Evolutionary conservation across 805 yeast species (phyloP).

Genomic region (Cyberlindnera misumaiensis): DNA sequence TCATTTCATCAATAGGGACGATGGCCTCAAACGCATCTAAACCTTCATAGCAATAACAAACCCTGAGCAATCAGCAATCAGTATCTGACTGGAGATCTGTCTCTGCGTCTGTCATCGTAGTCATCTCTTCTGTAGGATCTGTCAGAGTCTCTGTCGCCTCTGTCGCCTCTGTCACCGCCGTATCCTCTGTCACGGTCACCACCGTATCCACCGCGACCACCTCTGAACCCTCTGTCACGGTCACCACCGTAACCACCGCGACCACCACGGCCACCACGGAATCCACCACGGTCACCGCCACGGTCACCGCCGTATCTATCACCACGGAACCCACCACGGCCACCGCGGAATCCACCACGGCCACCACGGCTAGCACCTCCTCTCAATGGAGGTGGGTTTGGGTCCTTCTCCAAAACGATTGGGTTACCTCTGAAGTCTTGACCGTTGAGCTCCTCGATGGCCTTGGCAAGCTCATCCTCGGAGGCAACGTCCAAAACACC

Average conservation of each 20-base stretch:
- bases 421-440: conserved; percentile 64
- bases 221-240: conserved; percentile 29
- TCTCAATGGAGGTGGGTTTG: conserved; percentile 43
- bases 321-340: conserved; percentile 30
- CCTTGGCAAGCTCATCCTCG: conserved; percentile 69
- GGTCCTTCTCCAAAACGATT: conserved; percentile 74
- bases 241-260: conserved; percentile 36
- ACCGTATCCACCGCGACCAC: conserved; percentile 34
- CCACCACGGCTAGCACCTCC: conserved; percentile 39
- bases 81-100: conserved; percentile 75
- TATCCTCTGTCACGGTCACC: conserved; percentile 25
- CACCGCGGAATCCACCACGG: conserved; percentile 33
- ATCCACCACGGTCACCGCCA: conserved; percentile 34
- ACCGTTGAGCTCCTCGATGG: conserved; percentile 68
- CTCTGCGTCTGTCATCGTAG: conserved; percentile 30
- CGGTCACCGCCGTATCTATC: conserved; percentile 27
- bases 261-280: conserved; percentile 33
- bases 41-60: too few species aligned
- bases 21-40: too few species aligned
- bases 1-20: too few species aligned
- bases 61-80: too few species aligned
- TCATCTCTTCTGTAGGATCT: conserved; percentile 20
- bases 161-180: conserved; percentile 20
- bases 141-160: conserved; percentile 27
- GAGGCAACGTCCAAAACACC: conserved; percentile 43